Evolutionary conservation across 2,329 filamentous ascomycete species (phyloP), one percentile per base, ranked within the genome.

Genomic region (Chaetomium sp.): DNA sequence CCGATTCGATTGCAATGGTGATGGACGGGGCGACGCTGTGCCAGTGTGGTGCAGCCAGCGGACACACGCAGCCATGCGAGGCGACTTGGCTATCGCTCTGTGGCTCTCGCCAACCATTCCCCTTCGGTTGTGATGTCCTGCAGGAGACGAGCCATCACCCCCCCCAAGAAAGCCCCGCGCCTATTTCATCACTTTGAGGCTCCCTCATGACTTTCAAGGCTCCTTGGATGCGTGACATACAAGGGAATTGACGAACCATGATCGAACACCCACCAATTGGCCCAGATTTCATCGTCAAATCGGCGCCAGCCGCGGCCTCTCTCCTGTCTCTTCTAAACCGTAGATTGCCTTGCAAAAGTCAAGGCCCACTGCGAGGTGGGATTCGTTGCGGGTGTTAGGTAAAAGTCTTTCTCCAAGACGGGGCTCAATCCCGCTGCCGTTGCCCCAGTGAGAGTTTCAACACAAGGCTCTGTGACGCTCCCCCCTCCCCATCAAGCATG

Each of bases 51-150:
- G 58, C 62, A 64, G 67, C 68, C 69, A 71, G 57, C 66, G 62
- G 64, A 68, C 60, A 65, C 63, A 45, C 66, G 60, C 66, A 65
- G 64, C 62, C 64, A 65, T 66, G 69, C 66, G 65, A 67, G 68
- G 68, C 68, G 64, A 72, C 71, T 70, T 71, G 71, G 67, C 67
- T 53, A 33, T 62, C 54, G 38, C 49, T 65, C 53, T 71, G 66
- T 72, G 70, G 71, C 35, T 63, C 61, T 69, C 61, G 51, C 57
- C 51, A 62, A 64, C 67, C 67, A 67, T 69, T 65, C 51, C 70
- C 60, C 45, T 64, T 69, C 51, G 62, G 66, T 38, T 47, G 55
- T 51, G 57, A 67, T 68, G 66, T 54, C 61, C 67, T 71, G 70
- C 68, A 69, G 66, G 57, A 64, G 57, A 57, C 50, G 53, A 57